Evolutionary conservation across 202 grass and related monocot species (phyloP), one percentile per base, ranked within the genome.

Genomic region (Hordeum pubiflorum): DNA sequence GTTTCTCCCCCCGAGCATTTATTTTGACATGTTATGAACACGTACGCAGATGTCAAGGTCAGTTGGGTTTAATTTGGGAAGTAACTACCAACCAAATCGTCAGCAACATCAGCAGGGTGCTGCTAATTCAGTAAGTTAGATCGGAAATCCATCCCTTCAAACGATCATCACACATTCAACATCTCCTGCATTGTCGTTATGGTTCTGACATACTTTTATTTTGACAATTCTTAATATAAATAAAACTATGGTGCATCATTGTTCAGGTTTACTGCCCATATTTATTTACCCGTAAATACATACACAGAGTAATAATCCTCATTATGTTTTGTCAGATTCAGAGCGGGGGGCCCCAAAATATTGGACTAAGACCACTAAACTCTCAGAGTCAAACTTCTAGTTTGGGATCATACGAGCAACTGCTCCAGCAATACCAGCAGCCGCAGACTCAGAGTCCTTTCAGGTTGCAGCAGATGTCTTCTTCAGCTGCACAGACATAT

Each of bases 401-500:
- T 72, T 81, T 99, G 62, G 90, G 88, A 68, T 83, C 77, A 58
- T 99, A 99, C 67, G 96, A 99, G 68, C 96, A 95, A 89, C 87
- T 95, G 75, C 76, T 99, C 26, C 92, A 91, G 85, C 96, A 99
- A 82, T 93, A 91, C 78, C 92, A 98, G 67, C 95, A 94, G 8
- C 87, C 81, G 9, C 94, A 89, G 56, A 22, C 80, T 78, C 89
- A 87, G 84, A 84, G 56, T 79, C 85, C 80, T 84, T 95, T 95
- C 83, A 72, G 90, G 62, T 75, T 95, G 13, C 96, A 98, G 76
- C 96, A 98, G 77, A 89, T 98, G 68, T 69, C 95, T 70, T 69
- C 95, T 70, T 77, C 90, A 86, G 79, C 85, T 83, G n/a, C 77
- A 65, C 92, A 95, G 69, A 83, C 90, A 52, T 88, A 93, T 79